phyloP scores from a whole-genome alignment of 2,329 filamentous ascomycete genomes.

The Curvularia sp. region DNA sequence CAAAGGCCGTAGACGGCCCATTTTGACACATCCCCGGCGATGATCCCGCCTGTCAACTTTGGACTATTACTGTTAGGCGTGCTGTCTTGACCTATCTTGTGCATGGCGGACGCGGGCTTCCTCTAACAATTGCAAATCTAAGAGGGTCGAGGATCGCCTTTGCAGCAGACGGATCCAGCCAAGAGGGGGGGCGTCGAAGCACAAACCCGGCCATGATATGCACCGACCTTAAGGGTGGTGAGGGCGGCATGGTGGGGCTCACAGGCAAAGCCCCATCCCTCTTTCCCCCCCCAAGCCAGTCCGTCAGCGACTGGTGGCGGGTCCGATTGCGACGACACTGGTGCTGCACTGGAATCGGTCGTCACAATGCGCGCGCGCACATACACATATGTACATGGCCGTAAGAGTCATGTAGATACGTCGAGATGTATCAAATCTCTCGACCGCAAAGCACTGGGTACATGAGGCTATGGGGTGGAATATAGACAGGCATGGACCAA shows the following conservation, averaged over 20 bases:
- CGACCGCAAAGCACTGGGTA: slow-evolving; percentile 3
- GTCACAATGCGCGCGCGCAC: slow-evolving; percentile 26
- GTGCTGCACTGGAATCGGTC: slow-evolving; percentile 25
- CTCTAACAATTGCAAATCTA: slow-evolving; percentile 21
- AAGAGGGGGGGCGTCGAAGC: slow-evolving; percentile 17
- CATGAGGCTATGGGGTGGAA: slow-evolving; percentile 20
- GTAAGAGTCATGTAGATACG: neutral
- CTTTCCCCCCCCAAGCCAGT: slow-evolving; percentile 13
- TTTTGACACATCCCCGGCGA: slow-evolving; percentile 37
- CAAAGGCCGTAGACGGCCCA: slow-evolving; percentile 31
- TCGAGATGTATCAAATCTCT: neutral
- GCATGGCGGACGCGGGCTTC: slow-evolving; percentile 12
- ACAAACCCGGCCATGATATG: slow-evolving; percentile 29
- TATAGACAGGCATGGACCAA: slow-evolving; percentile 24
- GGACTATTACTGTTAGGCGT: slow-evolving; percentile 18
- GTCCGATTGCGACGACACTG: slow-evolving; percentile 1
- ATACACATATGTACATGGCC: neutral
- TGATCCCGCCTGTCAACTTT: slow-evolving; percentile 42
- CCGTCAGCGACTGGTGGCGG: slow-evolving; percentile 10
- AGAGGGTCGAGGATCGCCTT: slow-evolving; percentile 39
- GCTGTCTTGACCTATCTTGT: slow-evolving; percentile 17
- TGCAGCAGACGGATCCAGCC: slow-evolving; percentile 34
- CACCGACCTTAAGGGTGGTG: slow-evolving; percentile 25
- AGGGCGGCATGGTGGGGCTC: slow-evolving; percentile 31
- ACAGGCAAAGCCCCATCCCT: slow-evolving; percentile 15